phyloP scores from a whole-genome alignment of 2,329 filamentous ascomycete species.

The Pyricularia sp. region DNA sequence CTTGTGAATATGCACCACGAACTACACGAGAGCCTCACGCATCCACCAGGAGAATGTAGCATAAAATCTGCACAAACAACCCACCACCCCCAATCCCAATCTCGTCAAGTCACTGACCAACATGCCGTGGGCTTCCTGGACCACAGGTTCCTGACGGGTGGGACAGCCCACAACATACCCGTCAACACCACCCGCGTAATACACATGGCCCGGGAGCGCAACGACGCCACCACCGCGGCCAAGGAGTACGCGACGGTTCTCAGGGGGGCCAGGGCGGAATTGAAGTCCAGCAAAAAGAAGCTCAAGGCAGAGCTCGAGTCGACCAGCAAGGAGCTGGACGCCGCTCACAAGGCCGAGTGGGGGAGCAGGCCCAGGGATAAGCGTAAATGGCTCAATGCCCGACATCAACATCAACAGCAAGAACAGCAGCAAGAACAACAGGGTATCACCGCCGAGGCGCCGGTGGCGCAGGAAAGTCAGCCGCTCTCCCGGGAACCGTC shows the following conservation, averaged over 20 bases:
- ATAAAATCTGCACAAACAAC: background rate
- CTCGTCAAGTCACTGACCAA: too few relatives aligned
- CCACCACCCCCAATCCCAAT: background rate
- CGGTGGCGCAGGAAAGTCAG: background rate
- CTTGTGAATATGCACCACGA: background rate
- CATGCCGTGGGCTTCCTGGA: too few relatives aligned
- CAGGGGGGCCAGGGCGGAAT: background rate
- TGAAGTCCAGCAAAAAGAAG: background rate
- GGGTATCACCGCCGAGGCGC: background rate
- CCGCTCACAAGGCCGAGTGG: background rate
- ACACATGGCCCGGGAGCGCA: background rate
- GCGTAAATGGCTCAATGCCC: background rate
- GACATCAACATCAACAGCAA: background rate
- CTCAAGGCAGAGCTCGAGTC: background rate
- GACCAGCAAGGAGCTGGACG: background rate
- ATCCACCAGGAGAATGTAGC: background rate
- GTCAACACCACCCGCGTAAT: background rate
- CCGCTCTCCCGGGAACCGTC: background rate
- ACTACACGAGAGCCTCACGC: background rate
- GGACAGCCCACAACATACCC: constrained; percentile 1
- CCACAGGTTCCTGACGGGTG: constrained; percentile 1
- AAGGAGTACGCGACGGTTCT: background rate
- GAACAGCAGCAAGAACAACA: background rate
- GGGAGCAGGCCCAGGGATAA: background rate
- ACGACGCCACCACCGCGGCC: background rate